A percentile compares a stretch with the other conserved stretches of the same genome.
Conservation (phyloP, 345 rosid genomes). For the Angophora floribunda region DNA sequence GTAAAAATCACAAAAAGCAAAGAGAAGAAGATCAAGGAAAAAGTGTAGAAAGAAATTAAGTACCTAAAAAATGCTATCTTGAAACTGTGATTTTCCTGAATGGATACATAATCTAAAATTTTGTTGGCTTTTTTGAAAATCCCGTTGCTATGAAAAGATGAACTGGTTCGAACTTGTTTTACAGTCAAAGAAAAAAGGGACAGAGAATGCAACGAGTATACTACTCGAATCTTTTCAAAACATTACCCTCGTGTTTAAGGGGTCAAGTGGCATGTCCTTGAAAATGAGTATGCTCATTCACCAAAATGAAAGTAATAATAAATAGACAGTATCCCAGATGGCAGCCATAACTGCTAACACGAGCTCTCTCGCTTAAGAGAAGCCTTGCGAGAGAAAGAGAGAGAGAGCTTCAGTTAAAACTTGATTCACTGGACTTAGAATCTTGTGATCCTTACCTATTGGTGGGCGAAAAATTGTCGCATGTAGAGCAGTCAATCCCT, state of each 20-base stretch:
- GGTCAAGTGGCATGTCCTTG: background rate
- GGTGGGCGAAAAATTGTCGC: background rate
- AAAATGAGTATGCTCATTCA: background rate
- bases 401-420: fast-evolving
- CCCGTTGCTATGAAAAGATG: background rate
- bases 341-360: background rate
- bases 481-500: background rate
- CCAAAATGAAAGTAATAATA: background rate
- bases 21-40: background rate
- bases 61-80: background rate
- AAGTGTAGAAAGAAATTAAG: background rate
- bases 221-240: background rate
- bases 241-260: background rate
- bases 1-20: background rate
- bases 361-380: background rate
- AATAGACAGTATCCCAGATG: background rate
- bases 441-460: background rate
- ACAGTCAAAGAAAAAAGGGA: background rate
- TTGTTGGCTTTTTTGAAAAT: background rate
- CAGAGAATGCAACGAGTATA: background rate
- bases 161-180: background rate
- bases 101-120: background rate
- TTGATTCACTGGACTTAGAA: background rate
- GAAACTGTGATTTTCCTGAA: too few relatives aligned
- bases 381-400: background rate